A percentile compares a stretch with the other conserved stretches of the same genome.
phyloP scores from a whole-genome alignment of 2,329 filamentous ascomycete genomes.

The Cercospora berteroae region DNA sequence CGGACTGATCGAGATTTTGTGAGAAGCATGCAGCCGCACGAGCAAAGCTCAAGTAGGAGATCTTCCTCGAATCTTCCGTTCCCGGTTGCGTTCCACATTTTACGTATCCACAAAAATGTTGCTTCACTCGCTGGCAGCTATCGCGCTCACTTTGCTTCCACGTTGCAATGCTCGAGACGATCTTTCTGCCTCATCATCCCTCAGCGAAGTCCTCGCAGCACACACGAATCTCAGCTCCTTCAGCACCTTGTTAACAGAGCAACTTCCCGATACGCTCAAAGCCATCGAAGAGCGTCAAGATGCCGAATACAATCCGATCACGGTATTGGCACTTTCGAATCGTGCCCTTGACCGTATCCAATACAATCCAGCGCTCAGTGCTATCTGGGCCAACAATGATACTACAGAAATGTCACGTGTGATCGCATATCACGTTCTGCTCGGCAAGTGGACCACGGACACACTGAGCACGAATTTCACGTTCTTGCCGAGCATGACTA shows the following conservation, averaged over 20 bases:
- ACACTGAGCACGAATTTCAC: slow-evolving; percentile 33
- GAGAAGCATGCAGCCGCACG: not conserved
- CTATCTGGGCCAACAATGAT: slow-evolving; percentile 19
- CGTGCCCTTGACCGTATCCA: slow-evolving; percentile 38
- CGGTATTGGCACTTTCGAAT: slow-evolving; percentile 42
- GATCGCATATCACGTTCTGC: slow-evolving; percentile 19
- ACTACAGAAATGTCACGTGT: slow-evolving; percentile 16
- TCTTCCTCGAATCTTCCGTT: slow-evolving; percentile 1
- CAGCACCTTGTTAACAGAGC: slow-evolving; percentile 14
- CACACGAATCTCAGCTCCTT: slow-evolving; percentile 21
- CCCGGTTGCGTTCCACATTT: not conserved
- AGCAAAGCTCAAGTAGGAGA: not conserved
- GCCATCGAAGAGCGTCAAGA: slow-evolving; percentile 27
- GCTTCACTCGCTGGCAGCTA: not conserved
- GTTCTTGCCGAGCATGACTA: slow-evolving; percentile 49
- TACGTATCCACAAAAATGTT: not conserved
- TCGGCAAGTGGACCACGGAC: slow-evolving; percentile 18
- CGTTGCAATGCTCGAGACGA: not conserved
- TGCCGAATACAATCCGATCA: slow-evolving; percentile 38
- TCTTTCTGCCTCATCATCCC: slow-evolving; percentile 10
- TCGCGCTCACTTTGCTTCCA: not conserved
- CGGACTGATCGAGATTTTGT: not conserved
- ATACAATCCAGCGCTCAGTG: slow-evolving; percentile 15
- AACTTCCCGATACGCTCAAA: slow-evolving; percentile 34
- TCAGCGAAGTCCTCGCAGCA: slow-evolving; percentile 17